Conservation (phyloP, 192 early-diverging fungal species). For the Funneliformis mosseae region DNA sequence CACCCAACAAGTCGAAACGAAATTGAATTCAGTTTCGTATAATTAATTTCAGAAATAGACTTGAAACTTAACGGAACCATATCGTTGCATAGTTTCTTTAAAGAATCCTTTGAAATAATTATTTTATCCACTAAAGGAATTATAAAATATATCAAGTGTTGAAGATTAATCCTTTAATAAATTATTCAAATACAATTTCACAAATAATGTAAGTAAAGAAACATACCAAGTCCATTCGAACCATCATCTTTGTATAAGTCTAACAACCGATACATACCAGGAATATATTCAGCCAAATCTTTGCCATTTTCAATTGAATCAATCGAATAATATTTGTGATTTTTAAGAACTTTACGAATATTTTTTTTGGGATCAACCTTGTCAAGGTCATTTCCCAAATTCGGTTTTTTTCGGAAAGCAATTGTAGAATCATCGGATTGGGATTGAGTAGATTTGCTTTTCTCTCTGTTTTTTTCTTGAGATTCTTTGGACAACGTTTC, state of each 20-base stretch:
- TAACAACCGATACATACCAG: constrained; percentile 23
- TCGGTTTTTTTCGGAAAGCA: too few species aligned
- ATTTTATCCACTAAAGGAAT: constrained; percentile 4
- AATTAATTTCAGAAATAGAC: constrained; percentile 21
- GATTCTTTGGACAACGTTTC: neutral
- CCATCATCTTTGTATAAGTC: constrained; percentile 29
- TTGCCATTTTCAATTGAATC: neutral
- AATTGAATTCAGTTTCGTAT: neutral
- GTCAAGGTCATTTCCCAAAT: too few species aligned
- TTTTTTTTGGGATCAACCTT: neutral
- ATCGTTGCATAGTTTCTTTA: neutral
- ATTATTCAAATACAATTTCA: neutral
- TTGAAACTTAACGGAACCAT: neutral
- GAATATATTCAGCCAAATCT: neutral
- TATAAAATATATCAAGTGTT: neutral
- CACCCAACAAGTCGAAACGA: constrained; percentile 20
- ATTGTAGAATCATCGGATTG: too few species aligned
- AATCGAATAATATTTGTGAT: neutral
- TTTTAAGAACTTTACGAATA: neutral
- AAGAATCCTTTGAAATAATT: constrained; percentile 18
- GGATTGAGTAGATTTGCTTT: too few species aligned
- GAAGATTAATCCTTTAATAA: too few species aligned
- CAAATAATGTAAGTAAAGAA: neutral
- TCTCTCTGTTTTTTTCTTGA: too few species aligned
- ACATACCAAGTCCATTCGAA: constrained; percentile 25